Evolutionary conservation across 345 rosid species (phyloP).

Genomic region (Hevea brasiliensis): DNA sequence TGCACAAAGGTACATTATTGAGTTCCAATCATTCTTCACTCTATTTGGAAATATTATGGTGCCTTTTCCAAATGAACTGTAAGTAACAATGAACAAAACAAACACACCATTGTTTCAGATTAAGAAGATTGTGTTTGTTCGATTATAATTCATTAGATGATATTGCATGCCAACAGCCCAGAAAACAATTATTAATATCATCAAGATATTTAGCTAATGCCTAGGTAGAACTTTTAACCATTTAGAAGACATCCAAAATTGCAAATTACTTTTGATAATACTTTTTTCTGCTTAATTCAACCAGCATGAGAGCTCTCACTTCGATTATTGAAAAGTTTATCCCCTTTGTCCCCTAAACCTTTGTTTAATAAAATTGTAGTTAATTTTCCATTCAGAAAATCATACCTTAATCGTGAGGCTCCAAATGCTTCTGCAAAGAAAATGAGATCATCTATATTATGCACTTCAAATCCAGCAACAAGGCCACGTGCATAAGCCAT

Average conservation of each 20-base stretch:
- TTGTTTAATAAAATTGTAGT: no score
- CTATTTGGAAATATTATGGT: neutral
- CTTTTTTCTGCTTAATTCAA: neutral
- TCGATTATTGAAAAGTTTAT: no score
- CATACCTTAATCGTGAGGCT: constrained; percentile 70
- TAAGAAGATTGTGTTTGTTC: no score
- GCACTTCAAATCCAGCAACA: constrained; percentile 74
- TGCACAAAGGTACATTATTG: no score
- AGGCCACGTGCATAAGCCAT: constrained; percentile 82
- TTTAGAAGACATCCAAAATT: no score
- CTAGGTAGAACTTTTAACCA: no score
- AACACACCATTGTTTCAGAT: neutral
- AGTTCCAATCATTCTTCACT: no score
- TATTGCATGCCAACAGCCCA: neutral
- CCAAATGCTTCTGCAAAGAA: constrained; percentile 77
- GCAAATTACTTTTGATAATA: no score
- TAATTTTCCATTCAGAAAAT: neutral
- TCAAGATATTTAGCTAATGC: no score
- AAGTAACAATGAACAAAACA: neutral
- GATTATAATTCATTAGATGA: no score
- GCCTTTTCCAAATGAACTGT: neutral
- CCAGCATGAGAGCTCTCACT: neutral
- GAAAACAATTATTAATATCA: no score
- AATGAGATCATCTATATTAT: constrained; percentile 67
- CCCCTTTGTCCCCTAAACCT: neutral